Conservation (phyloP, 2,329 filamentous ascomycete species). For the Penicillium sp. region DNA sequence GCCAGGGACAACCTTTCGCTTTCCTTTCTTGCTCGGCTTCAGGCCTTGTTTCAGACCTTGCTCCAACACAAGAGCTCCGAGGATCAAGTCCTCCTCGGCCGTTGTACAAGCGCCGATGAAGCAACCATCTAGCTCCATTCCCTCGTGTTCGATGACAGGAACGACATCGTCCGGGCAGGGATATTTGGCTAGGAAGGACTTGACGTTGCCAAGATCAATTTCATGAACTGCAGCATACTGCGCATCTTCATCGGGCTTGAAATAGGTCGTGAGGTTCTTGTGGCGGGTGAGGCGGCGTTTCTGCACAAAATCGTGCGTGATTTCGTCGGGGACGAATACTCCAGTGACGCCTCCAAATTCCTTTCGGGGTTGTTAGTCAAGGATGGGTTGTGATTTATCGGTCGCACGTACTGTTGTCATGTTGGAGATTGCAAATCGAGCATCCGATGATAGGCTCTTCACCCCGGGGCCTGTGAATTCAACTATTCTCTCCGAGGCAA, state of each 20-base stretch:
- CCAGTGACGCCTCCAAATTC: slow-evolving; percentile 5
- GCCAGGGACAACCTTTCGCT: slow-evolving; percentile 43
- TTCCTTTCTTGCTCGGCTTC: slow-evolving; percentile 33
- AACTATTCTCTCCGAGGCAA: slow-evolving; percentile 46
- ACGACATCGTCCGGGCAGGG: slow-evolving; percentile 47
- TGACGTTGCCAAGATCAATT: slow-evolving; percentile 40
- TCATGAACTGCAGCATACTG: slow-evolving; percentile 37
- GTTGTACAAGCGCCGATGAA: slow-evolving; percentile 51
- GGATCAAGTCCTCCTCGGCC: slow-evolving; percentile 46
- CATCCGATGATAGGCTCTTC: slow-evolving; percentile 41
- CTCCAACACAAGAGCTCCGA: slow-evolving; percentile 43
- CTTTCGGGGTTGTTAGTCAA: slow-evolving; percentile 21
- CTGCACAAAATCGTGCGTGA: slow-evolving; percentile 25
- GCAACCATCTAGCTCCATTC: slow-evolving; percentile 40
- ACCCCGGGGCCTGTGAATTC: slow-evolving; percentile 46
- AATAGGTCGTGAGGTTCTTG: slow-evolving; percentile 26
- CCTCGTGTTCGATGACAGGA: slow-evolving; percentile 35
- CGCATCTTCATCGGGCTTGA: slow-evolving; percentile 40
- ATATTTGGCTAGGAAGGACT: slow-evolving; percentile 41
- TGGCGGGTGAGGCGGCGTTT: slow-evolving; percentile 8
- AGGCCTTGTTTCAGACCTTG: slow-evolving; percentile 36
- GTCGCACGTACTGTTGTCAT: slow-evolving; percentile 43
- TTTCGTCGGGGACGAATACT: slow-evolving; percentile 1
- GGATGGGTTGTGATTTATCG: neutral
- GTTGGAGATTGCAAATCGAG: slow-evolving; percentile 48